Conservation (phyloP, 345 rosid species). For the Kernera saxatilis region DNA sequence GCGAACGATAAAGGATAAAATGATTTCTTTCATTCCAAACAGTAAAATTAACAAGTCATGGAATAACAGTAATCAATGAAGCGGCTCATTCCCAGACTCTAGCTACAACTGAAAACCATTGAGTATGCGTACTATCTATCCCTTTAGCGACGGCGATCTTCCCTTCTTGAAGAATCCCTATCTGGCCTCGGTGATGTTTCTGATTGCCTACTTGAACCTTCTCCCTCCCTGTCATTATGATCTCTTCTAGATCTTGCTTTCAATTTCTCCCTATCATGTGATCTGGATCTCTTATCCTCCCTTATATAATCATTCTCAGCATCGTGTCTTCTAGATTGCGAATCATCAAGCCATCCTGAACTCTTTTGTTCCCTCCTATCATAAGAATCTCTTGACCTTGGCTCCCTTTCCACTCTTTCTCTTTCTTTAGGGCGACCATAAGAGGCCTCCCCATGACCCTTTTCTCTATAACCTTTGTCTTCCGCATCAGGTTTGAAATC, state of each 20-base stretch:
- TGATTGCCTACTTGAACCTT: slow-evolving; percentile 35
- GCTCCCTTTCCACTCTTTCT: slow-evolving; percentile 30
- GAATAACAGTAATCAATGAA: not conserved
- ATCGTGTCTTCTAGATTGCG: slow-evolving; percentile 38
- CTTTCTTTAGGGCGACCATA: slow-evolving; percentile 24
- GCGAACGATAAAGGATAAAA: not conserved
- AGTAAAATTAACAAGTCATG: not conserved
- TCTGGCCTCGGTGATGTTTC: slow-evolving; percentile 31
- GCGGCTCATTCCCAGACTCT: slow-evolving; percentile 9
- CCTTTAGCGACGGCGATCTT: slow-evolving; percentile 19
- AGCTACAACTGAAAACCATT: not conserved
- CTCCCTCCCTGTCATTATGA: slow-evolving; percentile 27
- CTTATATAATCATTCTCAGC: slow-evolving; percentile 29
- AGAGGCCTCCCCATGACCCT: slow-evolving; percentile 23
- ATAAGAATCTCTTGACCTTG: slow-evolving; percentile 27
- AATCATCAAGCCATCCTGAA: slow-evolving; percentile 29
- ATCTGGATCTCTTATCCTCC: slow-evolving; percentile 41
- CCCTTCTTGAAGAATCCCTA: slow-evolving; percentile 33
- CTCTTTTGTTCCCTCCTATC: slow-evolving; percentile 33
- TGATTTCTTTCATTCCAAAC: not conserved
- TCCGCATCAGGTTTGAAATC: slow-evolving; percentile 20
- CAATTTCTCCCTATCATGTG: slow-evolving; percentile 24
- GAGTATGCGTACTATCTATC: slow-evolving; percentile 20
- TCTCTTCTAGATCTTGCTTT: slow-evolving; percentile 25
- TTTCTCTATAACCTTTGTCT: slow-evolving; percentile 26